Base-by-base conservation (phyloP, 2,329 filamentous ascomycete genomes). In the Grosmannia huntii region DNA sequence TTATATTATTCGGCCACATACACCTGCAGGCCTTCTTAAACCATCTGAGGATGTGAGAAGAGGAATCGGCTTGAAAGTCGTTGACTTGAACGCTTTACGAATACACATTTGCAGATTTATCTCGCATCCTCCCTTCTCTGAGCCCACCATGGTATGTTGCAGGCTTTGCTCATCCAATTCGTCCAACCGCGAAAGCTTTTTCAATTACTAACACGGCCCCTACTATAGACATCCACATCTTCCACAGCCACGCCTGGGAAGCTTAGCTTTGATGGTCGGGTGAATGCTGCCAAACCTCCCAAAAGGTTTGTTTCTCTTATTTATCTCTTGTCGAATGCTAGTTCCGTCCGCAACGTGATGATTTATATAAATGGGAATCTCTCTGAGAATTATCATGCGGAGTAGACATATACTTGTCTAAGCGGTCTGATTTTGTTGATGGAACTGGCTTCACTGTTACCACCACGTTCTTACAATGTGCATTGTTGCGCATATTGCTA, bases 321-420 rank as follows among this genome's bases (percentile, higher is more conserved):
- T 33, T 9, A 7, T 21, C 4, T 27, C 5, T 10, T 16, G 19
- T 23, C 53, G 28, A 27, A 11, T 27, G 54, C 58, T 25, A 46
- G 27, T 25, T 19, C 33, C 48, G 52, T 67, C 65, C 70, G 67
- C 66, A 68, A 75, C 66, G 77, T 83, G 78, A 95, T 95, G 91
- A 95, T 89, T 75, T 76, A 80, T 85, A 85, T 89, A 95, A n/a
- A 96, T 99, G 94, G 94, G 94, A 99, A 99, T 99, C 94, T 99
- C 95, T 99, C 94, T 87, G 89, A 97, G 89, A 81, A 80, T 83
- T 77, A 75, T 71, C 74, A 81, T 99, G 94, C 89, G 86, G 94
- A 99, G 84, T 90, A 84, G 49, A 49, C 23, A 73, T 78, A 75
- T 79, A 85, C 89, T 83, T 86, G 87, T 83, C 75, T 55, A 65